Conservation (phyloP, 1,139 yeast genomes). For the Arxiozyma telluris region DNA sequence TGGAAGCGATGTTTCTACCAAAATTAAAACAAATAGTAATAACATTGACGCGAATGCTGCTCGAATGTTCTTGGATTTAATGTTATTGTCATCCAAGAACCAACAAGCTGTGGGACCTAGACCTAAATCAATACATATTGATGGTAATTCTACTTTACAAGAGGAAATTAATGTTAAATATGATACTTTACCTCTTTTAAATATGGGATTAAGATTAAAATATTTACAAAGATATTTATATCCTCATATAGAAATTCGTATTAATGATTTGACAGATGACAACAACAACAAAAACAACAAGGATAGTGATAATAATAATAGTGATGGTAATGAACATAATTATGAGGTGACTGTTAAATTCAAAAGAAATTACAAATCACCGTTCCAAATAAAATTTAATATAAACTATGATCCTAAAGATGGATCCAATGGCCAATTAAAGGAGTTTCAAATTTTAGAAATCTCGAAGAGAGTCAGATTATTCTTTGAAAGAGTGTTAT, state of each 20-base stretch:
- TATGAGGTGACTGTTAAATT: background rate
- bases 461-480: background rate
- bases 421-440: slow-evolving; percentile 1
- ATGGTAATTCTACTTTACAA: slow-evolving; percentile 5
- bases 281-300: too few relatives aligned
- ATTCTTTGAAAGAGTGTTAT: background rate
- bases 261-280: slow-evolving; percentile 1
- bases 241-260: slow-evolving; percentile 6
- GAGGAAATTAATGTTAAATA: slow-evolving; percentile 13
- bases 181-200: slow-evolving; percentile 22
- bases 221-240: slow-evolving; percentile 12
- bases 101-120: background rate
- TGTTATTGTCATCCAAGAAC: slow-evolving; percentile 4
- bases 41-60: slow-evolving; percentile 7
- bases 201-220: slow-evolving; percentile 17
- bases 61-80: slow-evolving; percentile 8
- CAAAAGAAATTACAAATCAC: background rate
- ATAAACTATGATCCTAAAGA: slow-evolving; percentile 1
- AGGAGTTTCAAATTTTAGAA: background rate
- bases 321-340: background rate
- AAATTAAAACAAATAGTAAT: background rate
- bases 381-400: slow-evolving; percentile 1
- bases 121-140: background rate
- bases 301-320: too few relatives aligned
- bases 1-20: background rate